Evolutionary conservation across 2,329 filamentous ascomycete species (phyloP), one percentile per base, ranked within the genome.

Genomic region (Aspergillus neotritici): DNA sequence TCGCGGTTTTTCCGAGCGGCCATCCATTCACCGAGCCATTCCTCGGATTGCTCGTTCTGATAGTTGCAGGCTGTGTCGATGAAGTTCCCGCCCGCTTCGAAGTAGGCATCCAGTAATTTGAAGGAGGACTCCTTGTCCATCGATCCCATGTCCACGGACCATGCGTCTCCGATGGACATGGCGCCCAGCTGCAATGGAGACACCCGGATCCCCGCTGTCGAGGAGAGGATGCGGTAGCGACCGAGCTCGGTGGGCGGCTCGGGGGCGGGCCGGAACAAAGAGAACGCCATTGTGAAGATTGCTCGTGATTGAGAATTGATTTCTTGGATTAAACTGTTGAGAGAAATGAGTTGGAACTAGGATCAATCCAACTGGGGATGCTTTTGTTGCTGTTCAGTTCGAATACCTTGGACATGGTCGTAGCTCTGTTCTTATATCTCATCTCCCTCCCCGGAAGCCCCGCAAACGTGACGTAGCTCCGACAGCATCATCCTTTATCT

Each of bases 51-150:
- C 60, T 85, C 73, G 46, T 71, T 66, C 53, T 84, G 82, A 64
- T 87, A 87, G 61, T 82, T 82, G 66, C 80, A 84, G 46, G 82
- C 57, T 0, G 82, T 86, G 60, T 87, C 84, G 56, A 87, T 82
- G 62, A 87, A 87, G 65, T 87, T 87, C 16, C 84, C 84, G 4
- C 81, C 81, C 0, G 80, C 73, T 5, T 75, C 73, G 46, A 76
- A 79, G 65, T 78, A 87, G 57, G 76, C 79, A 56, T 87, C 83
- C 7, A 87, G 72, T 17, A 87, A 78, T 14, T 72, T 68, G 51
- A 85, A 82, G 2, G 77, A 72, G 1, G 74, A 74, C 38, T 78
- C 70, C 58, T 86, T 79, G 58, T 78, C 73, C 63, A 83, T 86
- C 31, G 74, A 73, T 28, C 84, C 84, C 76, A 87, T 77, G 40